Evolutionary conservation across 164 flowering plant genomes (phyloP), one percentile per base, ranked within the genome.

Genomic region (Piper betle): DNA sequence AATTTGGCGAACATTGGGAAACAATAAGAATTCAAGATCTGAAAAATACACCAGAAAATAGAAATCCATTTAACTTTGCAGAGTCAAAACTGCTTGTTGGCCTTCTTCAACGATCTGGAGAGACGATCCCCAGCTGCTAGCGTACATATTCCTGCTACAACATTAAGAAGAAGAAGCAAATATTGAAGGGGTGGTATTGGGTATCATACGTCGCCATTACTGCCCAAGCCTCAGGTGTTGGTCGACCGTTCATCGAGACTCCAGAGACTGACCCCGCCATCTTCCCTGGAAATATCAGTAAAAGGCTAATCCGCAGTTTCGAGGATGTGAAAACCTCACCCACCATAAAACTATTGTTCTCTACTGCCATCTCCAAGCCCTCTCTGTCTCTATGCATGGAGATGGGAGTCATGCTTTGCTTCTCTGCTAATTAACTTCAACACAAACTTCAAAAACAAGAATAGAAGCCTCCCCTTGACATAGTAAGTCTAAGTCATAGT

Each of bases 381-480:
- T 15, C 39, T 18, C 39, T 39, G 3, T 19, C 7, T 37, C 16
- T n/a, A n/a, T 19, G 15, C 64, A 39, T 38, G 53, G 66, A 63
- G 59, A 63, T 11, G 18, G 38, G 67, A 16, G 62, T 39, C 20
- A 12, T 12, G 13, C 15, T 46, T 46, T 15, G 18, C 53, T 40
- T 6, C 10, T 17, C 17, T 43, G 16, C 61, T 37, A 19, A 40
- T 41, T 16, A 57, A 9, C 1, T 46, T 57, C 41, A 4, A 56
- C 43, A 56, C 61, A 8, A 57, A 18, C 41, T 6, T 56, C 50
- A 62, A 62, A n/a, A 8, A 50, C 67, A 48, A 58, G 67, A 57
- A 64, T 64, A 64, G 67, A 64, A 64, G 61, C 48, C 61, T 63
- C 66, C 57, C n/a, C 39, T 16, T 41, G 48, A n/a, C 7, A 37